phyloP scores from a whole-genome alignment of 164 flowering plant species.

The Euptelea pleiosperma region DNA sequence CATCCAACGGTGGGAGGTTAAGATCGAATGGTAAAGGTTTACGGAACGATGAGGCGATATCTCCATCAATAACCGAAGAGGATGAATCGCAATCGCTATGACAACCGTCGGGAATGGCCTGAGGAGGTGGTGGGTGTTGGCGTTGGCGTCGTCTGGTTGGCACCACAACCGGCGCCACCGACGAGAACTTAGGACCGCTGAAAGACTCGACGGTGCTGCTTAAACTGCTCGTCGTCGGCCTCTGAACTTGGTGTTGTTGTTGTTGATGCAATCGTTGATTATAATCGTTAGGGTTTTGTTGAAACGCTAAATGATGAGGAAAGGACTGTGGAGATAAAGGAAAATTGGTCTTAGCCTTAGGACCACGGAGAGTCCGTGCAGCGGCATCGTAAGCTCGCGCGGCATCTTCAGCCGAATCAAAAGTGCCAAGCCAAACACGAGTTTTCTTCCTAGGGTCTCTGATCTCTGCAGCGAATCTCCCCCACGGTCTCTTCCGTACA shows the following conservation, averaged over 20 bases:
- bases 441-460: slow-evolving; percentile 77
- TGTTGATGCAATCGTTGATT: slow-evolving; percentile 4
- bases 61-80: slow-evolving; percentile 64
- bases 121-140: slow-evolving; percentile 35
- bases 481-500: slow-evolving; percentile 81
- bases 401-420: slow-evolving; percentile 75
- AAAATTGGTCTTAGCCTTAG: slow-evolving; percentile 77
- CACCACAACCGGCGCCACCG: slow-evolving; percentile 4
- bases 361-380: slow-evolving; percentile 64
- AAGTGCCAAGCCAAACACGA: slow-evolving; percentile 85
- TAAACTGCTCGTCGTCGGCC: slow-evolving; percentile 64
- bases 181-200: slow-evolving; percentile 50
- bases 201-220: slow-evolving; percentile 86
- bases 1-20: slow-evolving; percentile 28
- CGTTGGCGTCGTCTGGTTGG: neutral
- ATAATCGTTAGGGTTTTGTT: slow-evolving; percentile 3
- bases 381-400: slow-evolving; percentile 81
- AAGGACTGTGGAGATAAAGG: slow-evolving; percentile 21
- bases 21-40: slow-evolving; percentile 56
- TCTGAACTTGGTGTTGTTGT: slow-evolving; percentile 20
- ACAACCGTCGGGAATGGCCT: slow-evolving; percentile 55
- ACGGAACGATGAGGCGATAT: slow-evolving; percentile 31
- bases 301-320: slow-evolving; percentile 1
- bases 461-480: slow-evolving; percentile 80
- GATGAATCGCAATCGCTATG: slow-evolving; percentile 89